phyloP scores from a whole-genome alignment of 2,329 filamentous ascomycete genomes.

The Byssochlamys sp. region DNA sequence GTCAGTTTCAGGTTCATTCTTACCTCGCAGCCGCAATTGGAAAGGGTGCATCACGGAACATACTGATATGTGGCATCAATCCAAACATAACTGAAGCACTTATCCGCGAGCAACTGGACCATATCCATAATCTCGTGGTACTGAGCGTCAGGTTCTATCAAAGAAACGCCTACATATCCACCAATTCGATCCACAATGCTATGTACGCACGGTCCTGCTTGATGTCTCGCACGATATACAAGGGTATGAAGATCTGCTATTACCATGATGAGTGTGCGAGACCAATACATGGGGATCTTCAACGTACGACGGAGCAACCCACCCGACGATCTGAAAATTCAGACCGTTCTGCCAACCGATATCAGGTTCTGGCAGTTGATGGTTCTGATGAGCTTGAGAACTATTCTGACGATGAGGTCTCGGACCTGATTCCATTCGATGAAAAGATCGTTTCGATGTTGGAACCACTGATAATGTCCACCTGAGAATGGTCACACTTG shows the following conservation, averaged over 20 bases:
- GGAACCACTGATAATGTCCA: too few relatives aligned
- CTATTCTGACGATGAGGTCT: slow-evolving; percentile 9
- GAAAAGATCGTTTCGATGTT: neutral
- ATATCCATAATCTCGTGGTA: slow-evolving; percentile 70
- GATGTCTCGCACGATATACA: slow-evolving; percentile 59
- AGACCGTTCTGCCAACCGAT: slow-evolving; percentile 48
- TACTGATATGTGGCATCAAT: slow-evolving; percentile 56
- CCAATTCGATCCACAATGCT: slow-evolving; percentile 67
- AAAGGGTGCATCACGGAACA: slow-evolving; percentile 61
- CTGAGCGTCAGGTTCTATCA: slow-evolving; percentile 53
- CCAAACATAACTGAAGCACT: slow-evolving; percentile 51
- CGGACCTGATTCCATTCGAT: neutral
- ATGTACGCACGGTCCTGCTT: slow-evolving; percentile 69
- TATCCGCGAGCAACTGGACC: slow-evolving; percentile 65
- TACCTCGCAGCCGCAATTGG: slow-evolving; percentile 57
- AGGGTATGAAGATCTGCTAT: slow-evolving; percentile 60
- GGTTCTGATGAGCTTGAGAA: slow-evolving; percentile 31
- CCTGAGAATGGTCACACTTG: too few relatives aligned
- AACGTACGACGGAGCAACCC: slow-evolving; percentile 19
- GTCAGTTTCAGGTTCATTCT: slow-evolving; percentile 56
- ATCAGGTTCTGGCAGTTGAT: slow-evolving; percentile 49
- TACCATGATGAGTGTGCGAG: slow-evolving; percentile 62
- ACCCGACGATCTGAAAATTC: slow-evolving; percentile 22
- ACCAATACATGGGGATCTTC: slow-evolving; percentile 36
- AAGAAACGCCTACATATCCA: slow-evolving; percentile 57